A percentile compares a stretch with the other conserved stretches of the same genome.
phyloP scores from a whole-genome alignment of 1,139 yeast species.

The Kodamaea anthophila region DNA sequence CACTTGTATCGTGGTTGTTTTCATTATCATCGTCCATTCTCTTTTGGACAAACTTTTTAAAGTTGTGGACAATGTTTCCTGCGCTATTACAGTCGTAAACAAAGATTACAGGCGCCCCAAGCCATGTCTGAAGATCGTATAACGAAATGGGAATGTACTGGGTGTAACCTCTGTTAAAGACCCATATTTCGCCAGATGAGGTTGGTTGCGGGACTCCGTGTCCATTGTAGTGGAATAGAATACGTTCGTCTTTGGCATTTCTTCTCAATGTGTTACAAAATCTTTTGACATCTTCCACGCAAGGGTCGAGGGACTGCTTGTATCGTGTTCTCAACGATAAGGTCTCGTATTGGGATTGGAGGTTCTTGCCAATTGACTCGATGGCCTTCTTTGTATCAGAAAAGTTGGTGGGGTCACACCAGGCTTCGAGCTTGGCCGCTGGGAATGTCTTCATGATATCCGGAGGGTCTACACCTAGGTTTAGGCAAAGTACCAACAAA shows the following conservation, averaged over 20 bases:
- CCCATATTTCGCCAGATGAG: slow-evolving; percentile 98
- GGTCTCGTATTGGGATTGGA: slow-evolving; percentile 87
- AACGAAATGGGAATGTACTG: slow-evolving; percentile 94
- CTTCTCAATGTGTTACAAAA: slow-evolving; percentile 85
- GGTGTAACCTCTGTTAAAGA: slow-evolving; percentile 91
- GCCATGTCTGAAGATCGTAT: slow-evolving; percentile 92
- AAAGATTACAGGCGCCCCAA: slow-evolving; percentile 95
- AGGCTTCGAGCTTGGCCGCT: slow-evolving; percentile 86
- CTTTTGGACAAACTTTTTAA: slow-evolving; percentile 84
- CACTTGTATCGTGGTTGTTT: slow-evolving; percentile 58
- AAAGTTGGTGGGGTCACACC: slow-evolving; percentile 85
- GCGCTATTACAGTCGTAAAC: slow-evolving; percentile 95
- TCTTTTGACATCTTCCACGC: slow-evolving; percentile 91
- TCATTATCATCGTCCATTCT: slow-evolving; percentile 83
- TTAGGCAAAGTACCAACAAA: slow-evolving; percentile 81
- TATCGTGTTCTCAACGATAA: slow-evolving; percentile 82
- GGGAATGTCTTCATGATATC: slow-evolving; percentile 92
- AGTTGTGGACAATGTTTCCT: slow-evolving; percentile 86
- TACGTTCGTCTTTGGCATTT: slow-evolving; percentile 86
- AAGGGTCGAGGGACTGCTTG: slow-evolving; percentile 88
- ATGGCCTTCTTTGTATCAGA: slow-evolving; percentile 88
- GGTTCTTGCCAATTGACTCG: slow-evolving; percentile 81
- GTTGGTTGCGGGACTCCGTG: slow-evolving; percentile 99
- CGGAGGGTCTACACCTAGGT: slow-evolving; percentile 96
- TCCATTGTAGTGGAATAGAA: slow-evolving; percentile 91